Base-by-base conservation (phyloP, 2,329 filamentous ascomycete genomes). In the Verticillium klebahnii region DNA sequence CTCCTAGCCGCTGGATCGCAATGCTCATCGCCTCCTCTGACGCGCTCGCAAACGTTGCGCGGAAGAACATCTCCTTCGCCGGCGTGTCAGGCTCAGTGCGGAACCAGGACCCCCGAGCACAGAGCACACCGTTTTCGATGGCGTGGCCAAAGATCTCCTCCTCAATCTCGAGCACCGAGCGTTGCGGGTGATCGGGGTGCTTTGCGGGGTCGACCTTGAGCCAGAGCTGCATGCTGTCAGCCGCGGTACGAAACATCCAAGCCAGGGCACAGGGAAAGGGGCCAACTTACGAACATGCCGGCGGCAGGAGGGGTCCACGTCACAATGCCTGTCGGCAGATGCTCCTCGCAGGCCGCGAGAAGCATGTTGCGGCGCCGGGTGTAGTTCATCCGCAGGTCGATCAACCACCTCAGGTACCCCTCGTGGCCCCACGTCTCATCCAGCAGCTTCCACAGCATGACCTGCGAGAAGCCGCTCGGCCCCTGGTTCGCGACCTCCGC, bases 391-490 rank as follows among this genome's bases (percentile, higher is more conserved):
- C 93, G 85, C 69, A 98, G 78, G 72, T 92, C 84, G 72, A 95
- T 90, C 66, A 99, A 78, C 95, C 95, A 99, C 70, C 89, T 83
- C 29, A 99, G 76, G 72, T 96, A 99, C 1, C 93, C 93, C 52
- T 86, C 83, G 71, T 99, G 95, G 29, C 94, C 95, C 95, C 95
- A 99, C 58, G 89, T 87, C 75, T 97, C 92, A 67, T 99, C 95
- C 2, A 99, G 82, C 25, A 99, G 81, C 77, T 96, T 96, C 79
- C 91, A 93, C 60, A 98, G 78, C 9, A 94, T 81, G 25, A 95
- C 80, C 77, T 98, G 94, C 0, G 90, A 88, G 70, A 97, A 85
- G 54, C 95, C 95, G 61, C 86, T 89, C 0, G 95, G 93, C 19
- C 91, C 92, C 72, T 99, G 95, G 56, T 88, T 92, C 45, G 88